Conservation (phyloP, 352 stramenopile genomes). For the Phytophthora tubulina region DNA sequence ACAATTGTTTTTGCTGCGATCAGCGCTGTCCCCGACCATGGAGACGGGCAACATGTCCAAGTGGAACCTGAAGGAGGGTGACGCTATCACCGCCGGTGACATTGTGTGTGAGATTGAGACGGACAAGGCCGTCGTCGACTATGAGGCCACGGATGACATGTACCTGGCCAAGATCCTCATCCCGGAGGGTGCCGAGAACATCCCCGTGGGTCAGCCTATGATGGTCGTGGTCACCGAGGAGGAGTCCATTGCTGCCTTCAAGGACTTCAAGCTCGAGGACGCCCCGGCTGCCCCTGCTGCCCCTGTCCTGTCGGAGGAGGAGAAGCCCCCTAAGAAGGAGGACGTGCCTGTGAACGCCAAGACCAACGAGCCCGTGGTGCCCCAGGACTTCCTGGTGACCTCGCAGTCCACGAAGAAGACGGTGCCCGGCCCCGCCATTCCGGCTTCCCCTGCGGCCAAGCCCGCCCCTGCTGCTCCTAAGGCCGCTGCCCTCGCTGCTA, state of each 20-base stretch:
- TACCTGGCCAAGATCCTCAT: slow-evolving; percentile 97
- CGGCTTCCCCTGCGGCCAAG: slow-evolving; percentile 46
- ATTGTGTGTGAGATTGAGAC: slow-evolving; percentile 98
- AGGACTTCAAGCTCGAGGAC: slow-evolving; percentile 82
- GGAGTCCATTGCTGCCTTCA: slow-evolving; percentile 69
- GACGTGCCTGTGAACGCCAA: slow-evolving; percentile 58
- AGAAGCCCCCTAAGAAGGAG: slow-evolving; percentile 78
- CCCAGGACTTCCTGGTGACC: slow-evolving; percentile 74
- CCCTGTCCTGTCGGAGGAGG: slow-evolving; percentile 59
- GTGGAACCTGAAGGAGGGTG: slow-evolving; percentile 95
- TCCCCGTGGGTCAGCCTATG: slow-evolving; percentile 95
- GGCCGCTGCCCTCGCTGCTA: slow-evolving; percentile 22
- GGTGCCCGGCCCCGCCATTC: slow-evolving; percentile 50
- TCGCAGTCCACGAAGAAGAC: slow-evolving; percentile 69
- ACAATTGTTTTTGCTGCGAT: slow-evolving; percentile 11
- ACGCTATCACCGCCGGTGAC: slow-evolving; percentile 93
- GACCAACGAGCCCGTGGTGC: slow-evolving; percentile 59
- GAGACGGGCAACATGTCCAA: slow-evolving; percentile 95
- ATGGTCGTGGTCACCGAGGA: slow-evolving; percentile 96
- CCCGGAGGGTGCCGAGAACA: slow-evolving; percentile 88
- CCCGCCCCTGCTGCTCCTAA: slow-evolving; percentile 33
- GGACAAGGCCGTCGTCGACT: slow-evolving; percentile 99
- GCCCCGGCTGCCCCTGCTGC: slow-evolving; percentile 42
- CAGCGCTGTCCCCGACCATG: slow-evolving; percentile 98
- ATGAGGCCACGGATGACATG: slow-evolving; percentile 97